Evolutionary conservation across 495 filamentous ascomycete genomes (phyloP), one percentile per base, ranked within the genome.

Genomic region (Cairneyella variabilis): DNA sequence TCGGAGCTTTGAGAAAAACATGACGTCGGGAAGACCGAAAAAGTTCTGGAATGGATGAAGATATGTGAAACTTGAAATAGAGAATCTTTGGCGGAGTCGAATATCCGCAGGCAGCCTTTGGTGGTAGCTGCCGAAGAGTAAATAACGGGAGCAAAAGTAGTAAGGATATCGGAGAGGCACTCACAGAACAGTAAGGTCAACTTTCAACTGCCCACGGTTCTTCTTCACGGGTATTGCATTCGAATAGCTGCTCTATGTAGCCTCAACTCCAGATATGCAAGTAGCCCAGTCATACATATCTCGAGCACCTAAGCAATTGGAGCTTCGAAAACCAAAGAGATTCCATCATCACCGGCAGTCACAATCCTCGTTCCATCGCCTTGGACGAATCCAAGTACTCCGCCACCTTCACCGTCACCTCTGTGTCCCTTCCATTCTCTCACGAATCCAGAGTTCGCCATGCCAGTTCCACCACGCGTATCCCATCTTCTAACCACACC

Each of bases 401-500:
- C 91, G 27, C 90, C 90, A 3, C 88, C 89, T 59, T 95, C 90
- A 0, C 86, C 83, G 25, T 85, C 84, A 18, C 84, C 85, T 47
- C 87, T 70, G 61, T 95, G 90, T 2, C 89, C 91, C 61, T 76
- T 85, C 86, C 89, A 92, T 67, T 96, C 90, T 41, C 79, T 82
- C 16, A 86, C 65, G 53, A 90, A 65, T 25, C 84, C 89, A 47
- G 81, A 81, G 28, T 68, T 73, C 8, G 71, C 70, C 11, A 74
- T 67, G 4, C 80, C 77, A 2, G 86, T 90, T 8, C 89, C 90
- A 26, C 88, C 90, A 32, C 90, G 78, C 18, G 86, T 76, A 71
- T 97, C 90, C 91, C 91, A 97, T 48, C 89, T 71, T 64, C 88
- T 76, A 2, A 97, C 84, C 0, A 88, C 87, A 3, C 91, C 91